Base-by-base conservation (phyloP, 2,329 filamentous ascomycete genomes). In the Aspergillus bombycis region DNA sequence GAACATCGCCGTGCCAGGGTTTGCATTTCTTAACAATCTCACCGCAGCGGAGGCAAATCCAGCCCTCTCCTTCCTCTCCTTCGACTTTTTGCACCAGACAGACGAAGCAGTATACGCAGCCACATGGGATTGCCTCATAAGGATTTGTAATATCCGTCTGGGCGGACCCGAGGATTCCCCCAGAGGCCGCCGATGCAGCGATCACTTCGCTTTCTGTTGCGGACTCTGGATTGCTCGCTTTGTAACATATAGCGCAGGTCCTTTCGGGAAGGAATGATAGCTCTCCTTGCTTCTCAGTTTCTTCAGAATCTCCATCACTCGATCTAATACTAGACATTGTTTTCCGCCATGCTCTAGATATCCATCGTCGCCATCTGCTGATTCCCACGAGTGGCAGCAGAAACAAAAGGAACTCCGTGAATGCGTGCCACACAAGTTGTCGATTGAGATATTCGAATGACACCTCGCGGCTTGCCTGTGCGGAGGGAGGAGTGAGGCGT, bases 391-490 rank as follows among this genome's bases (percentile, higher is more conserved):
- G 85, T 0, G 95, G 95, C n/a, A 99, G 84, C 21, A 98, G 86
- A 77, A 98, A 99, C 36, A 99, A 86, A n/a, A 99, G 83, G 72
- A 99, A 99, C 77, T 99, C 95, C 30, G 95, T 99, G 73, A 99
- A 97, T n/a, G 95, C 95, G 79, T 99, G 95, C 95, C 95, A 99
- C 43, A 99, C 95, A 12, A 99, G 88, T 80, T 99, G 95, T 55
- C 95, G 89, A 77, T 99, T 99, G 57, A 98, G 87, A 73, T 97
- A 98, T 79, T 99, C 95, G 75, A 99, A 98, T 1, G 92, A 96
- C 30, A 99, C 94, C 78, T 98, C 93, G 36, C 94, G 87, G 75
- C 88, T 92, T 67, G 96, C 91, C 75, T 96, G 92, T 73, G 88
- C 93, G 3, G 91, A 94, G 6, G 91, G 91, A 9, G 95, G 91